Percentiles rank a stretch among this genome's conserved stretches.
These are phyloP conservation scores for Phytophthora hibernalis DNA, from an alignment of 352 stramenopile genomes.

Conservation along the genomic window DNA sequence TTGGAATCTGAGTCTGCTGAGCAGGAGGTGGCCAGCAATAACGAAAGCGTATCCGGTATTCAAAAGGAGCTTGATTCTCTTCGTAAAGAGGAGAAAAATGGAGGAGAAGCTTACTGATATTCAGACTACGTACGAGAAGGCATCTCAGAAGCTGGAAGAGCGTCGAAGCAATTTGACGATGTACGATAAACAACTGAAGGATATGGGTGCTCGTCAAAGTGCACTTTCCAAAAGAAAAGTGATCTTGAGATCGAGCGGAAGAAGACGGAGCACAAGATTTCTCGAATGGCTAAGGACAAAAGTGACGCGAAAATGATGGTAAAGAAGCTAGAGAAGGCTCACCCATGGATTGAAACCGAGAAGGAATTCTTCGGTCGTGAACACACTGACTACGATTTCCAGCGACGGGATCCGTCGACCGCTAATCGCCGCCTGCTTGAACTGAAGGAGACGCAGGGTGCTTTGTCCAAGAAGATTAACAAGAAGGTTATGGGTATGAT, in stretches of 20 bases:
- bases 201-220: slow-evolving; percentile 85
- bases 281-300: slow-evolving; percentile 94
- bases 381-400: slow-evolving; percentile 99
- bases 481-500: slow-evolving; percentile 99
- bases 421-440: slow-evolving; percentile 90
- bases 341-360: slow-evolving; percentile 98
- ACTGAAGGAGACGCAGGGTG: slow-evolving; percentile 94
- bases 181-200: slow-evolving; percentile 93
- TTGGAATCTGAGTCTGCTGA: slow-evolving; percentile 78
- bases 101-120: slow-evolving; percentile 71
- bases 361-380: slow-evolving; percentile 97
- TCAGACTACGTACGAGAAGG: slow-evolving; percentile 66
- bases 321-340: slow-evolving; percentile 92
- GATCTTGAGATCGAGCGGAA: slow-evolving; percentile 95
- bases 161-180: slow-evolving; percentile 73
- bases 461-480: slow-evolving; percentile 98
- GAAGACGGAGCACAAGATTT: slow-evolving; percentile 94
- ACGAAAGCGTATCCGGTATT: slow-evolving; percentile 57
- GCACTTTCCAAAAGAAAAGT: slow-evolving; percentile 87
- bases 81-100: slow-evolving; percentile 79
- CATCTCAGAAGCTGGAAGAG: slow-evolving; percentile 73
- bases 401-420: slow-evolving; percentile 83
- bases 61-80: slow-evolving; percentile 68
- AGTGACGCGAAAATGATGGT: slow-evolving; percentile 91
- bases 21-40: slow-evolving; percentile 66